Percentiles rank a stretch among this genome's conserved stretches.
Evolutionary conservation across 768 basidiomycete genomes (phyloP).

Genomic region (Sistotremastrum suecicum): DNA sequence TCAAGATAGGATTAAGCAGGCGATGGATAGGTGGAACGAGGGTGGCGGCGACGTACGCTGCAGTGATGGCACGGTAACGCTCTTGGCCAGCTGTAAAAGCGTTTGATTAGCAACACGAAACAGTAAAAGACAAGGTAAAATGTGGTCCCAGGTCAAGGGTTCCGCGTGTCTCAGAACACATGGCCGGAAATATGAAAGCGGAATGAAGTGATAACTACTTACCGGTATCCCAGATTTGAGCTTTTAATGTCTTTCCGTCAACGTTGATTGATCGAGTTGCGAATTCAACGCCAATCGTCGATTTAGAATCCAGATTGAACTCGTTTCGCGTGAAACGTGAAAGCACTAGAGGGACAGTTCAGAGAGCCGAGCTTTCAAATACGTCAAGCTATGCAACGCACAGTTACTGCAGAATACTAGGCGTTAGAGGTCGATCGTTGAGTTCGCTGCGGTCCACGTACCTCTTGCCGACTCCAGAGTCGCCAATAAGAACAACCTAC

Average conservation of each 20-base stretch:
- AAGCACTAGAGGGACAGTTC: constrained; percentile 50
- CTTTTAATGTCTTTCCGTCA: constrained; percentile 95
- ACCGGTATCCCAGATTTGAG: constrained; percentile 99
- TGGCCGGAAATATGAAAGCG: no score
- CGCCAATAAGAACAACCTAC: constrained; percentile 96
- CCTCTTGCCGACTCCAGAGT: constrained; percentile 99
- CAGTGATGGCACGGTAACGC: constrained; percentile 94
- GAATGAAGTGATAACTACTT: constrained; percentile 14
- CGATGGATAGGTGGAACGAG: background rate
- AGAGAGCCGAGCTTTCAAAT: background rate
- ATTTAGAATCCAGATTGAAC: constrained; percentile 98
- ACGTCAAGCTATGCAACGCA: constrained; percentile 21
- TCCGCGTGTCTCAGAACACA: no score
- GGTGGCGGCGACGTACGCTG: constrained; percentile 49
- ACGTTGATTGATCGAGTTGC: constrained; percentile 91
- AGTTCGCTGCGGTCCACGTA: constrained; percentile 31
- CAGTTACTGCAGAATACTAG: constrained; percentile 35
- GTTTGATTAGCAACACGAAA: background rate
- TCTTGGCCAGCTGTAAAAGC: constrained; percentile 79
- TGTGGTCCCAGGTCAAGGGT: background rate
- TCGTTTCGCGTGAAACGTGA: constrained; percentile 99
- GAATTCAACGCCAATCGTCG: constrained; percentile 98
- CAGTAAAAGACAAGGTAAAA: constrained; percentile 2
- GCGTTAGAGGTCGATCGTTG: constrained; percentile 3
- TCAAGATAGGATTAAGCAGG: background rate